Evolutionary conservation across 1,284 basidiomycete species (phyloP).

Genomic region (Tilletiopsis washingtonensis): DNA sequence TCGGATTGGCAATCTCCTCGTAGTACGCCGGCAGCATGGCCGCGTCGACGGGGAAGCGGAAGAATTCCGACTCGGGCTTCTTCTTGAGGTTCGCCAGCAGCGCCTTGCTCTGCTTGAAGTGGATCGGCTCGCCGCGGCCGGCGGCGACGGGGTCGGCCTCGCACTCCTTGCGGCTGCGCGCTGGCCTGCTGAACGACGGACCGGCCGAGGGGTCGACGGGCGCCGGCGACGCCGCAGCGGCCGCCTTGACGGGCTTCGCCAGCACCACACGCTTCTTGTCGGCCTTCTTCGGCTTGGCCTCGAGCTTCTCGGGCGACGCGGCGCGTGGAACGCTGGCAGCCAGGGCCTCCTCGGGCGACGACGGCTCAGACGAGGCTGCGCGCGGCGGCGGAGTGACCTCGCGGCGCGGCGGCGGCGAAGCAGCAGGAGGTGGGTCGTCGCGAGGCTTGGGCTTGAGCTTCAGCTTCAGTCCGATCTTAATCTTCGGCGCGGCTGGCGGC

Average conservation of each 20-base stretch:
- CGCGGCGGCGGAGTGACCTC: background rate
- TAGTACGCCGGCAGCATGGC: slow-evolving; percentile 80
- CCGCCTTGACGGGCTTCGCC: slow-evolving; percentile 8
- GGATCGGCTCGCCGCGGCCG: slow-evolving; percentile 31
- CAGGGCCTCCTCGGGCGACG: background rate
- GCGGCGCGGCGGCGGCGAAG: background rate
- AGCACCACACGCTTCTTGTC: background rate
- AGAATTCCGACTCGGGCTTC: slow-evolving; percentile 66
- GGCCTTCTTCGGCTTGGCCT: too few relatives aligned
- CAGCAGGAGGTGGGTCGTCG: too few relatives aligned
- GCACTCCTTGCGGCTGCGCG: background rate
- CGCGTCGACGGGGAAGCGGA: slow-evolving; percentile 79
- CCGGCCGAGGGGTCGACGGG: background rate
- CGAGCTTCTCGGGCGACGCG: background rate
- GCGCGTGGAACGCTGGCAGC: background rate
- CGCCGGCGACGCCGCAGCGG: slow-evolving; percentile 3
- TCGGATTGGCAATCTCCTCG: slow-evolving; percentile 80
- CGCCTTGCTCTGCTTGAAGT: slow-evolving; percentile 60
- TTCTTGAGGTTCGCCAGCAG: slow-evolving; percentile 62
- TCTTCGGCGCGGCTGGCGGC: slow-evolving; percentile 3
- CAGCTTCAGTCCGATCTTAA: slow-evolving; percentile 11
- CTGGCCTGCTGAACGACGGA: background rate
- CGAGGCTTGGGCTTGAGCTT: slow-evolving; percentile 10
- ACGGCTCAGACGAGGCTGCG: slow-evolving; percentile 6
- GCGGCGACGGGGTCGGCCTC: slow-evolving; percentile 24